Evolutionary conservation across 2,329 filamentous ascomycete species (phyloP).

Genomic region (Stagonosporopsis cucurbitacearum): DNA sequence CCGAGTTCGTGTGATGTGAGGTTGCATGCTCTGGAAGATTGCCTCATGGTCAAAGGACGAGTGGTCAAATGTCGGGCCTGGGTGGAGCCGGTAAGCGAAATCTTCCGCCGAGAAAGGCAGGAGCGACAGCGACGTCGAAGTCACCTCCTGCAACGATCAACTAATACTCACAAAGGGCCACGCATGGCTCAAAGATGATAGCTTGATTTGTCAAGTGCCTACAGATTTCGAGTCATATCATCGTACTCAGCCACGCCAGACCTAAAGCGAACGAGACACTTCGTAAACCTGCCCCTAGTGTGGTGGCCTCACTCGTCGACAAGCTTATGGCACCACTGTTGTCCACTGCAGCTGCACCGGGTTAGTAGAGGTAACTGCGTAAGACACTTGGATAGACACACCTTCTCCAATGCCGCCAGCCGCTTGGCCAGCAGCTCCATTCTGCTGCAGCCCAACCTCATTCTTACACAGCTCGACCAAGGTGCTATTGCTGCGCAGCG

Average conservation of each 20-base stretch:
- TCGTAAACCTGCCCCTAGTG: neutral
- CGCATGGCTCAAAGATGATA: neutral
- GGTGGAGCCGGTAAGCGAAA: neutral
- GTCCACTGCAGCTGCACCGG: conserved; percentile 10
- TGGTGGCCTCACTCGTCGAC: conserved; percentile 5
- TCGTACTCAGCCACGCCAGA: neutral
- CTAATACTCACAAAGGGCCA: neutral
- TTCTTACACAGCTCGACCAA: conserved; percentile 28
- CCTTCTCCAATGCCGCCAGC: conserved; percentile 16
- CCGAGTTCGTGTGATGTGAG: neutral
- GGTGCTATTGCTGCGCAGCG: conserved; percentile 35
- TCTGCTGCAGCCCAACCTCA: conserved; percentile 4
- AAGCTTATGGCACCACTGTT: conserved; percentile 22
- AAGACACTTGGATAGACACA: neutral
- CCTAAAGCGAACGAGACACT: neutral
- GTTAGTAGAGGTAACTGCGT: conserved; percentile 1
- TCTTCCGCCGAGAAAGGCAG: neutral
- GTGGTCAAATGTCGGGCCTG: neutral
- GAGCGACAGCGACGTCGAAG: neutral
- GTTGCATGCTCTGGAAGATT: neutral
- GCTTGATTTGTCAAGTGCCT: neutral
- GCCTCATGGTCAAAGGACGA: neutral
- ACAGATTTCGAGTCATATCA: neutral
- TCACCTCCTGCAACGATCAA: neutral
- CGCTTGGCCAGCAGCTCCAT: conserved; percentile 7